Conservation (phyloP, 2,329 filamentous ascomycete species). For the Pseudopithomyces chartarum region DNA sequence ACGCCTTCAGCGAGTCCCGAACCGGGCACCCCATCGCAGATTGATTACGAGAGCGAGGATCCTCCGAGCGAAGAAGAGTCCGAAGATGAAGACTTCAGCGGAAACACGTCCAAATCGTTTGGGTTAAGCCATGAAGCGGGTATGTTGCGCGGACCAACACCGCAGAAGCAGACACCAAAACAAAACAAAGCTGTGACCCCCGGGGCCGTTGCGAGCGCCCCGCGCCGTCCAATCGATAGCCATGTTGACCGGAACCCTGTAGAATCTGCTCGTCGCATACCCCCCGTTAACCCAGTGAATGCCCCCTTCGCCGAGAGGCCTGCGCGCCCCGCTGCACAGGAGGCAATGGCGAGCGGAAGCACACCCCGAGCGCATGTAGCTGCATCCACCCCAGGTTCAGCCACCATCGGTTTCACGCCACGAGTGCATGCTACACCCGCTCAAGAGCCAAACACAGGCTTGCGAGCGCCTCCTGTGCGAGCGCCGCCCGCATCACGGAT, state of each 20-base stretch:
- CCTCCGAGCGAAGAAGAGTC: slow-evolving; percentile 7
- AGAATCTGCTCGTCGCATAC: background rate
- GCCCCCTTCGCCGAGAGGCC: background rate
- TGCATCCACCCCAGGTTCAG: background rate
- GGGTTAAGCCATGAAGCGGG: slow-evolving; percentile 40
- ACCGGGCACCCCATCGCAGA: slow-evolving; percentile 13
- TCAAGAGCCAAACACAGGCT: background rate
- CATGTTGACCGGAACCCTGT: background rate
- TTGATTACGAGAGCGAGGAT: slow-evolving; percentile 27
- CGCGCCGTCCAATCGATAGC: background rate
- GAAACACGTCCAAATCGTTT: slow-evolving; percentile 41
- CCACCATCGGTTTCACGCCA: background rate
- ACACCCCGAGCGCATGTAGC: background rate
- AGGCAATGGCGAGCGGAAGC: background rate
- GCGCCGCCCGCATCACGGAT: background rate
- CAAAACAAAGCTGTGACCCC: background rate
- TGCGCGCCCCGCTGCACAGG: background rate
- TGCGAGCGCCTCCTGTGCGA: background rate
- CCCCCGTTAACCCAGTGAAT: background rate
- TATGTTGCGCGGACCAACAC: slow-evolving; percentile 23
- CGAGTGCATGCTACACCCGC: background rate
- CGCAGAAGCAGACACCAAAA: background rate
- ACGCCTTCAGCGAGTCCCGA: slow-evolving; percentile 16
- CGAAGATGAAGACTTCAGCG: slow-evolving; percentile 16
- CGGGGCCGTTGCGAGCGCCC: background rate